These are phyloP conservation scores for Rugosomyces carneus DNA, from an alignment of 1,284 basidiomycete genomes.

Conservation along the genomic window DNA sequence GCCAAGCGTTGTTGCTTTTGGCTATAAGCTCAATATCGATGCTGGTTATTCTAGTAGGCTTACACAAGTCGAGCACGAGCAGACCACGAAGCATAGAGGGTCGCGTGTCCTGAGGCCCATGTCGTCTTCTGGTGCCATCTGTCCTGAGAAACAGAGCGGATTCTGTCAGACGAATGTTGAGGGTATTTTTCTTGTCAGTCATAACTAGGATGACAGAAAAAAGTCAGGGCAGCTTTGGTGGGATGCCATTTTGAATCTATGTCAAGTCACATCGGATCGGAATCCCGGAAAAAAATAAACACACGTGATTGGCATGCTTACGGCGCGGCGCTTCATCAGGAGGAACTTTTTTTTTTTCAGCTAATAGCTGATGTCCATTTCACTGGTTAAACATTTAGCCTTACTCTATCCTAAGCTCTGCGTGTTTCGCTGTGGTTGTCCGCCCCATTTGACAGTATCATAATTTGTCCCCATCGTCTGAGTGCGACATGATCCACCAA, in stretches of 20 bases:
- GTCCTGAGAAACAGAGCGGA: slow-evolving; percentile 76
- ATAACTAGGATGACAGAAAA: slow-evolving; percentile 2
- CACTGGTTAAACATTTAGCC: too few relatives aligned
- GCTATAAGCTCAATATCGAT: slow-evolving; percentile 81
- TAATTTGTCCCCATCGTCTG: slow-evolving; percentile 12
- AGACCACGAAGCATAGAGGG: slow-evolving; percentile 87
- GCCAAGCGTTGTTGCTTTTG: slow-evolving; percentile 63
- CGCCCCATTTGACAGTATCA: too few relatives aligned
- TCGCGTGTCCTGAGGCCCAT: slow-evolving; percentile 40
- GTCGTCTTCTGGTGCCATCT: slow-evolving; percentile 41
- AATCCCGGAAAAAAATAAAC: background rate
- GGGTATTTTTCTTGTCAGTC: slow-evolving; percentile 30
- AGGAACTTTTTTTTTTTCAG: too few relatives aligned
- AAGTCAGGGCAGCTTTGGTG: background rate
- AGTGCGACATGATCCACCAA: slow-evolving; percentile 20
- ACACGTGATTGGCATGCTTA: background rate
- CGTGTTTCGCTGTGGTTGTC: too few relatives aligned
- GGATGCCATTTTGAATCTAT: background rate
- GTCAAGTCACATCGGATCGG: slow-evolving; percentile 1
- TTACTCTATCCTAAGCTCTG: too few relatives aligned
- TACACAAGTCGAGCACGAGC: slow-evolving; percentile 73
- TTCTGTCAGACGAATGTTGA: slow-evolving; percentile 71
- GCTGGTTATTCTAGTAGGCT: slow-evolving; percentile 82
- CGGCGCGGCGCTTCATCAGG: too few relatives aligned
- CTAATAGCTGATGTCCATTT: too few relatives aligned